phyloP scores from a whole-genome alignment of 805 yeast species.

The Lipomyces spencermartinsiae region DNA sequence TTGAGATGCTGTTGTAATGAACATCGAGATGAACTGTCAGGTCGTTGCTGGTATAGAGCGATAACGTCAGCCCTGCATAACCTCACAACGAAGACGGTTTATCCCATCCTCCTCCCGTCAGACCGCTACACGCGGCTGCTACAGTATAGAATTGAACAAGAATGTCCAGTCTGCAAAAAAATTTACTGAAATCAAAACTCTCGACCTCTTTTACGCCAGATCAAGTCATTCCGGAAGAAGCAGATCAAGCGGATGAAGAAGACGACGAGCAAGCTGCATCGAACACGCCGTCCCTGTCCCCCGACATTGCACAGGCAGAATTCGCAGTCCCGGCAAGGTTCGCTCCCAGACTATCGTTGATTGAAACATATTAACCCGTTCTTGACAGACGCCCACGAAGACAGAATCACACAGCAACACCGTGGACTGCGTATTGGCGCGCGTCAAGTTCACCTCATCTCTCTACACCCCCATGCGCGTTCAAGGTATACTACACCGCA shows the following conservation, averaged over 20 bases:
- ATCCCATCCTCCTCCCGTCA: neutral
- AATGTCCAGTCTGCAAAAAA: constrained; percentile 14
- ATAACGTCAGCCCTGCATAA: neutral
- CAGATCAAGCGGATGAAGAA: neutral
- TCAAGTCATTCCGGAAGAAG: neutral
- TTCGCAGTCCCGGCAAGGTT: neutral
- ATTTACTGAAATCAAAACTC: constrained; percentile 13
- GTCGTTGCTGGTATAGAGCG: neutral
- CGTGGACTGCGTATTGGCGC: constrained; percentile 22
- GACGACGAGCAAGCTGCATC: neutral
- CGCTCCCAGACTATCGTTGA: neutral
- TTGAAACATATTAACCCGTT: neutral
- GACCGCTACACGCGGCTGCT: neutral
- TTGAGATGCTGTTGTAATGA: neutral
- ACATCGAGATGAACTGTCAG: neutral
- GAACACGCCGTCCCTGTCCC: neutral
- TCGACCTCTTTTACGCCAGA: neutral
- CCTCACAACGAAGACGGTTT: neutral
- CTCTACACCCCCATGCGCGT: constrained; percentile 7
- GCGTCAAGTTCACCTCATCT: neutral
- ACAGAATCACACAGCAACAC: constrained; percentile 2
- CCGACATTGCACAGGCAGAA: neutral
- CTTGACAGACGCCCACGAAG: constrained; percentile 8
- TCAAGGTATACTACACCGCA: constrained; percentile 21
- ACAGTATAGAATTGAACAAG: neutral